Percentiles rank a stretch among this genome's conserved stretches.
Conservation (phyloP, 768 basidiomycete species). For the Collybia sp. region DNA sequence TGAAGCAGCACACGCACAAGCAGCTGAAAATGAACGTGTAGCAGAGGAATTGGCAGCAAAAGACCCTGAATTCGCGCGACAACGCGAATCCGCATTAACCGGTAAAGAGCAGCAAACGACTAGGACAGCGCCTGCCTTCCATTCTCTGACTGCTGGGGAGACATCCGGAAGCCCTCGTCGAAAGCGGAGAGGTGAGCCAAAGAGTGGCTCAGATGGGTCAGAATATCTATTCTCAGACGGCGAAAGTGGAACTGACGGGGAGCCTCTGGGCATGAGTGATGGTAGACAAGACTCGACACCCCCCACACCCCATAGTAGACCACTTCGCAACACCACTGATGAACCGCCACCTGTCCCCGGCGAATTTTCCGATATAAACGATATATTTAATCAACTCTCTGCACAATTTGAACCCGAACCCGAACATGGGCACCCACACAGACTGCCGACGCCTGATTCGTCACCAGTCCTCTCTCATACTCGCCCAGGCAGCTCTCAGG, state of each 20-base stretch:
- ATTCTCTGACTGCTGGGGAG: slow-evolving; percentile 65
- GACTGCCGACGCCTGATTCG: slow-evolving; percentile 39
- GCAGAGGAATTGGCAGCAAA: slow-evolving; percentile 40
- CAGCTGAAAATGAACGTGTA: slow-evolving; percentile 40
- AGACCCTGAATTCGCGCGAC: slow-evolving; percentile 37
- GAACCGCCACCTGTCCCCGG: slow-evolving; percentile 46
- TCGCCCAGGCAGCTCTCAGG: slow-evolving; percentile 23
- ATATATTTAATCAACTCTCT: slow-evolving; percentile 72
- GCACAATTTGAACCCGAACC: slow-evolving; percentile 61
- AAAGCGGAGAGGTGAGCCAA: slow-evolving; percentile 28
- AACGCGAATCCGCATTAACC: slow-evolving; percentile 37
- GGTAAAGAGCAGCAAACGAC: slow-evolving; percentile 51
- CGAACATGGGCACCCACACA: slow-evolving; percentile 34
- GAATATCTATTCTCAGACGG: slow-evolving; percentile 52
- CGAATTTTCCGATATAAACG: slow-evolving; percentile 69
- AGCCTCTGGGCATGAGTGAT: slow-evolving; percentile 25
- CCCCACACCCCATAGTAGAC: slow-evolving; percentile 25
- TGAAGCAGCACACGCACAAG: slow-evolving; percentile 70
- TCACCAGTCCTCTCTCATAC: slow-evolving; percentile 45
- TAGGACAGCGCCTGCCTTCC: slow-evolving; percentile 72
- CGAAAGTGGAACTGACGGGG: slow-evolving; percentile 40
- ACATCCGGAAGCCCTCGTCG: slow-evolving; percentile 23
- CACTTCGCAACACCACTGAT: slow-evolving; percentile 29
- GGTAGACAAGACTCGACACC: slow-evolving; percentile 24
- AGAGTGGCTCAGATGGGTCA: slow-evolving; percentile 41